Evolutionary conservation across 2,329 filamentous ascomycete genomes (phyloP).

Genomic region (Pseudocercospora pini-densiflorae): DNA sequence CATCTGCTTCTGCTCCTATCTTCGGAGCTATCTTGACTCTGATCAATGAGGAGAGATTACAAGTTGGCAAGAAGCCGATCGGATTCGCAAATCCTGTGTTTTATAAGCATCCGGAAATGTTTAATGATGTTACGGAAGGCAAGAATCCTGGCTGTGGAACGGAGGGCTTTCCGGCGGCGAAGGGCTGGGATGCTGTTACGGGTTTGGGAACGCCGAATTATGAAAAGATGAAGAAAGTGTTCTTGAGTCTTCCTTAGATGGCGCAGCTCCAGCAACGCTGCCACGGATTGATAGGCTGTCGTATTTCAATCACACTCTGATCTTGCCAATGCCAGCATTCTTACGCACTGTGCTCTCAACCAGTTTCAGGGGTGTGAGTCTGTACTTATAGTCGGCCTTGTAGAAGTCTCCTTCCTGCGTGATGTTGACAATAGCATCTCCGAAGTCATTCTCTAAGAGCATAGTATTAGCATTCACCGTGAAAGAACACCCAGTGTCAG

Average conservation of each 20-base stretch:
- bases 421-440: constrained; percentile 55
- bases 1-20: constrained; percentile 54
- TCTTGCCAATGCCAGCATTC: constrained; percentile 21
- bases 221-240: constrained; percentile 34
- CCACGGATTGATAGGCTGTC: neutral
- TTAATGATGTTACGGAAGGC: constrained; percentile 43
- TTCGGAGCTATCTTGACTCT: constrained; percentile 53
- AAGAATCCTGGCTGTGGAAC: constrained; percentile 43
- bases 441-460: constrained; percentile 53
- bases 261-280: neutral
- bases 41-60: constrained; percentile 44
- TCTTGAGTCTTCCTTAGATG: constrained; percentile 31
- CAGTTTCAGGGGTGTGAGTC: constrained; percentile 44
- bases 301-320: constrained; percentile 12
- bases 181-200: constrained; percentile 41
- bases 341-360: constrained; percentile 15
- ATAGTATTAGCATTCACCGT: neutral
- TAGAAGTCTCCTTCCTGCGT: constrained; percentile 57
- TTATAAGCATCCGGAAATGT: constrained; percentile 46
- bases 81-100: constrained; percentile 48
- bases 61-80: constrained; percentile 41
- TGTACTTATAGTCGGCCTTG: constrained; percentile 55
- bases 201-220: constrained; percentile 36
- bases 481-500: too few species aligned
- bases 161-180: constrained; percentile 33